Evolutionary conservation across 495 filamentous ascomycete species (phyloP), one percentile per base, ranked within the genome.

Genomic region (Niebla homalea): DNA sequence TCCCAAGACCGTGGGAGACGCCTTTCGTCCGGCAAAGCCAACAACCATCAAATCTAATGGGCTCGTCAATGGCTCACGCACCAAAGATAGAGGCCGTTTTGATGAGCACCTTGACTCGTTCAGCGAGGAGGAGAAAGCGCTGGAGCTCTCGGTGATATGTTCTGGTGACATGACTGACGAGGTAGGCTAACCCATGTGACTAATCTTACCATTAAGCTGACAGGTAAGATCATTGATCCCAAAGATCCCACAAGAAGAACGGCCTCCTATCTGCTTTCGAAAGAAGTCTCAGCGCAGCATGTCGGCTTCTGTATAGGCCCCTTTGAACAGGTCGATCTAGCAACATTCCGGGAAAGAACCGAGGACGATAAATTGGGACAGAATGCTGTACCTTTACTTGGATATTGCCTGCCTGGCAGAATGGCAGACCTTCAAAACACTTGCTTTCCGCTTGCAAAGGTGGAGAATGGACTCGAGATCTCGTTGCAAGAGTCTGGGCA

Each of bases 221-320:
- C 49, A 35, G 23, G 36, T 35, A 43, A 76, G 64, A 80, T 83
- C 43, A 64, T 79, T 12, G 82, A 94, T 56, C 75, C 80, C 20
- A 71, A 73, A 26, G 84, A 96, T 53, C 64, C 81, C 32, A 80
- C 72, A 19, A 87, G 84, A 60, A 94, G 92, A 61, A 87, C 80
- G 7, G 82, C 89, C 52, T 84, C 83, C 0, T 99, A 97, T 59
- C 76, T 76, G 23, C 79, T 79, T 49, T 67, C 73, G 35, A 77
- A 77, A 35, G 75, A 84, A 22, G 75, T 92, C 2, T 79, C 88
- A 4, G 78, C 89, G 4, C 83, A 87, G 47, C 88, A 97, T 60
- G 79, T 99, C 57, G 87, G 87, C 2, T 90, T 99, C 62, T 85
- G 84, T 11, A 76, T 96, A 23, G 92, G 93, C 0, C 92, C 93